Conservation (phyloP, 768 basidiomycete species). For the Astraeus odoratus region DNA sequence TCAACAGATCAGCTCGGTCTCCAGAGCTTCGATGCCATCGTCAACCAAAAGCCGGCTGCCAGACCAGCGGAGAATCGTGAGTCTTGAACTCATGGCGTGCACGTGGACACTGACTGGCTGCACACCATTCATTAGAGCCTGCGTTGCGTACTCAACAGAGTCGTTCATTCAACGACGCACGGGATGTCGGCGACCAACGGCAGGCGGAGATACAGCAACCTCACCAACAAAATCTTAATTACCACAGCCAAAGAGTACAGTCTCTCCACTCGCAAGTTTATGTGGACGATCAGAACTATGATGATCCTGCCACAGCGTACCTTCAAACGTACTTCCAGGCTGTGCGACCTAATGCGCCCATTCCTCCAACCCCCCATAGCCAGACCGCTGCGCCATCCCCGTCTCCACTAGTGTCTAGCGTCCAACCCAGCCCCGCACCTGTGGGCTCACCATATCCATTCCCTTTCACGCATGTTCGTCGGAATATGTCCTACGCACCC, state of each 20-base stretch:
- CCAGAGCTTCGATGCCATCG: constrained; percentile 49
- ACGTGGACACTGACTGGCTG: constrained; percentile 13
- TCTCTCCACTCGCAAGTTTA: constrained; percentile 35
- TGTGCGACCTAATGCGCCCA: constrained; percentile 64
- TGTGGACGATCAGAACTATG: constrained; percentile 56
- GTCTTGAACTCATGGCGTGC: constrained; percentile 10
- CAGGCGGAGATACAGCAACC: constrained; percentile 18
- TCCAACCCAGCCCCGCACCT: constrained; percentile 48
- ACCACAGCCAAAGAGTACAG: constrained; percentile 30
- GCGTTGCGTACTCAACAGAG: constrained; percentile 15
- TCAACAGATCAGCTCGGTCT: constrained; percentile 57
- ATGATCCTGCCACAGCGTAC: constrained; percentile 54
- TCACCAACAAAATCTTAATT: constrained; percentile 2
- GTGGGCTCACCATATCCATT: constrained; percentile 76
- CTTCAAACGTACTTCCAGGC: constrained; percentile 53
- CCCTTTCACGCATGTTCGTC: constrained; percentile 67
- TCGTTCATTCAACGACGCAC: constrained; percentile 13
- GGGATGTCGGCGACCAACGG: constrained; percentile 17
- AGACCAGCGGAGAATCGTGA: constrained; percentile 26
- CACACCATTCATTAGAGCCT: constrained; percentile 10
- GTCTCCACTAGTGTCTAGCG: constrained; percentile 53
- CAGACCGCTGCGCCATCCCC: constrained; percentile 71
- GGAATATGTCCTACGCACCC: constrained; percentile 39
- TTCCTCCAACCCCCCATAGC: constrained; percentile 74
- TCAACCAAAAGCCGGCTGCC: constrained; percentile 39